Base-by-base conservation (phyloP, 495 filamentous ascomycete species). In the Geoglossum glabrum region DNA sequence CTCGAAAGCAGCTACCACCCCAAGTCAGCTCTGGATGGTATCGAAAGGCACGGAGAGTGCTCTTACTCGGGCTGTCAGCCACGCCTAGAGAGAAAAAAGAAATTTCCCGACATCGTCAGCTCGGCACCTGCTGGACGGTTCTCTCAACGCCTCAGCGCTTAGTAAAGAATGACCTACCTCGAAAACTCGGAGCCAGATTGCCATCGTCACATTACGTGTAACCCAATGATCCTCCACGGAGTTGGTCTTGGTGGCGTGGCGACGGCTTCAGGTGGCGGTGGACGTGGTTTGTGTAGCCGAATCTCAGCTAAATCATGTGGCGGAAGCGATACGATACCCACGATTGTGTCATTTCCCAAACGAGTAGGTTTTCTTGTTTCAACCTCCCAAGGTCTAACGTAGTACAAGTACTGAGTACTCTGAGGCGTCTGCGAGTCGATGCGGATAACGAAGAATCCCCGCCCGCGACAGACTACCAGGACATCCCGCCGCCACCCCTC, bases 1-100 rank as follows among this genome's bases (percentile, higher is more conserved):
- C 80, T 83, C 57, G 67, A 63, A 49, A 83, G 71, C 56, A 84
- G 76, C 80, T 83, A 64, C 54, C 40, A 9, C 51, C 1, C 23
- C 1, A 45, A 45, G 40, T 45, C n/a, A 45, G 40, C n/a, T 3
- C 40, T 19, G n/a, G 23, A 45, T 45, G 1, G n/a, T n/a, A 21
- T 45, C 23, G 2, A 45, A 4, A 28, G 28, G 19, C 25, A 1
- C 9, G 30, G 15, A 26, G 17, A 52, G 3, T 46, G n/a, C 13
- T 30, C 56, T 33, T 65, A 67, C 65, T 59, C 60, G 49, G 49
- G 60, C 26, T 21, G 57, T 61, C 40, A 68, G 55, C 66, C 62
- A 70, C 49, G 60, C 61, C 64, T 65, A 26, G n/a, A 43, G 51
- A 38, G 30, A 33, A 55, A 10, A 54, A 43, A 45, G 31, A 11